phyloP scores from a whole-genome alignment of 169 alveolate species.

The Plasmodium gallinaceum region DNA sequence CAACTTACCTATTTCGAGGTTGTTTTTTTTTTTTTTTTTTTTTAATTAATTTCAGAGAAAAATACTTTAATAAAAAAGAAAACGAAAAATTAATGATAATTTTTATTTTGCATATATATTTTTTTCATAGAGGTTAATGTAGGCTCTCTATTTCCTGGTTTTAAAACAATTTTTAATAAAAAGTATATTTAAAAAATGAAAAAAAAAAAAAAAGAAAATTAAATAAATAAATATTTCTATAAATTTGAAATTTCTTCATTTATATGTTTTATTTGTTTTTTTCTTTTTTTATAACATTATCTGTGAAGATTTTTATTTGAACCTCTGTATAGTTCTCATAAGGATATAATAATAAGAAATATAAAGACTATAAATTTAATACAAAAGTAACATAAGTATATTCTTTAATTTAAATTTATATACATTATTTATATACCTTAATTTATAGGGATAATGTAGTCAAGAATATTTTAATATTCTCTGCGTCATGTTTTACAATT shows the following conservation, averaged over 20 bases:
- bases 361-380: slow-evolving; percentile 28
- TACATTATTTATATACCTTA: neutral
- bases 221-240: neutral
- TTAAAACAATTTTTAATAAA: slow-evolving; percentile 47
- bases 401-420: neutral
- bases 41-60: neutral
- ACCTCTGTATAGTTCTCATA: slow-evolving; percentile 48
- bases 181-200: slow-evolving; percentile 19
- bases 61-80: neutral
- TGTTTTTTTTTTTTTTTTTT: slow-evolving; percentile 14
- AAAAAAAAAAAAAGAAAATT: neutral
- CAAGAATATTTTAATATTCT: slow-evolving; percentile 32
- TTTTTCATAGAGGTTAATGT: slow-evolving; percentile 21
- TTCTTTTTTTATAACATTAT: neutral
- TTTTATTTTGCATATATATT: neutral
- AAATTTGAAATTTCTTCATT: neutral
- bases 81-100: neutral
- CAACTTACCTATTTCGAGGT: slow-evolving; percentile 47
- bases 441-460: slow-evolving; percentile 46
- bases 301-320: slow-evolving; percentile 47
- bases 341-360: slow-evolving; percentile 57
- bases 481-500: slow-evolving; percentile 57
- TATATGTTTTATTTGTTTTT: neutral
- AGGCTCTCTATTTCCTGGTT: slow-evolving; percentile 64
- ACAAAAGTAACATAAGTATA: slow-evolving; percentile 32